These are phyloP conservation scores for Cryptosporidium canis DNA, from an alignment of 169 alveolate species.

Conservation along the genomic window DNA sequence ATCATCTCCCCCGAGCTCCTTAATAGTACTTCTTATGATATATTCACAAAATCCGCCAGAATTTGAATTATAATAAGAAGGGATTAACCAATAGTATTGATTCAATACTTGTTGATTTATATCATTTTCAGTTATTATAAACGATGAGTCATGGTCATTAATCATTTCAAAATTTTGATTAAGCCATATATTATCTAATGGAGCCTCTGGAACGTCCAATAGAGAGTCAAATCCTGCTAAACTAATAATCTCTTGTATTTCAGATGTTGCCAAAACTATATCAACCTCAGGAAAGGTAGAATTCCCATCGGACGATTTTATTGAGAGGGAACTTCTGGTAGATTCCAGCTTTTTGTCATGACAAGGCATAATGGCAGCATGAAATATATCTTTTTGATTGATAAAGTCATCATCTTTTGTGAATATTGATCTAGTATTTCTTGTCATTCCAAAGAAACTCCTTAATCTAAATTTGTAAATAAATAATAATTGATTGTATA, in stretches of 20 bases:
- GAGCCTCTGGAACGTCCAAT: conserved; percentile 43
- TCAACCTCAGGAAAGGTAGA: conserved; percentile 64
- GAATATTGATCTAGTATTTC: neutral
- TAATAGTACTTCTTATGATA: conserved; percentile 77
- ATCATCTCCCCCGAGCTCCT: neutral
- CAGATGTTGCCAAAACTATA: conserved; percentile 60
- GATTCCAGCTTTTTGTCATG: conserved; percentile 93
- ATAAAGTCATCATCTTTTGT: neutral
- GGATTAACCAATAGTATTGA: conserved; percentile 42
- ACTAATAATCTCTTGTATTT: conserved; percentile 14
- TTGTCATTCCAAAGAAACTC: neutral
- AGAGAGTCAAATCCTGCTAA: conserved; percentile 28
- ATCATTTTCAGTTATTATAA: neutral
- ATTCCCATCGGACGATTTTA: neutral
- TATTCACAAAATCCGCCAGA: conserved; percentile 85
- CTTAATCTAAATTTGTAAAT: neutral
- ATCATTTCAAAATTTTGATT: neutral
- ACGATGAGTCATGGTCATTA: neutral
- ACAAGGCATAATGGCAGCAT: conserved; percentile 90
- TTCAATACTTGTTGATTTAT: neutral
- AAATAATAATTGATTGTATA: conserved; percentile 58
- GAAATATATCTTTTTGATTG: conserved; percentile 75
- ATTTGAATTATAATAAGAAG: conserved; percentile 73
- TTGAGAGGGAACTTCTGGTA: conserved; percentile 75
- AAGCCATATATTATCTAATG: conserved; percentile 61